These are phyloP conservation scores for Trypanosoma rangeli DNA, from an alignment of 208 protist genomes.

Conservation along the genomic window DNA sequence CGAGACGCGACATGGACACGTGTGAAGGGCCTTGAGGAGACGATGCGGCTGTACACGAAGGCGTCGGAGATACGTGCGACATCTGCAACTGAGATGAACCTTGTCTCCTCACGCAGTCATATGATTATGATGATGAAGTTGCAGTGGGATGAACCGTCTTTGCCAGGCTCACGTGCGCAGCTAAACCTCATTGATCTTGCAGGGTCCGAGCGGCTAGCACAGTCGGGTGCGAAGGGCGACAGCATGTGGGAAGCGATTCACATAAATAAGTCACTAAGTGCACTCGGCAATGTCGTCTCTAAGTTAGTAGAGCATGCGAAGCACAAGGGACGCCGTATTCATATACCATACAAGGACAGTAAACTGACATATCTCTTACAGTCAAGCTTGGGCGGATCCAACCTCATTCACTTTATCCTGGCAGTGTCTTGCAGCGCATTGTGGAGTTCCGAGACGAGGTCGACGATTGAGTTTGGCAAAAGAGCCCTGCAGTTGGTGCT, in stretches of 20 bases:
- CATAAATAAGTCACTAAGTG: slow-evolving; percentile 95
- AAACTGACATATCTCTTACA: slow-evolving; percentile 94
- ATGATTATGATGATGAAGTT: slow-evolving; percentile 90
- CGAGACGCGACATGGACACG: slow-evolving; percentile 77
- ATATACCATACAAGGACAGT: slow-evolving; percentile 93
- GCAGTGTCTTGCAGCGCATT: slow-evolving; percentile 74
- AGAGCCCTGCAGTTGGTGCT: slow-evolving; percentile 85
- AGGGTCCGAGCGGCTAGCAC: slow-evolving; percentile 85
- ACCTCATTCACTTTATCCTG: slow-evolving; percentile 89
- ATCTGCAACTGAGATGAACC: slow-evolving; percentile 89
- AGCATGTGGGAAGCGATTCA: slow-evolving; percentile 90
- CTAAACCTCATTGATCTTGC: slow-evolving; percentile 95
- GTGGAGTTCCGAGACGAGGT: slow-evolving; percentile 82
- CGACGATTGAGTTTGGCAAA: slow-evolving; percentile 92
- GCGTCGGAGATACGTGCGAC: slow-evolving; percentile 70
- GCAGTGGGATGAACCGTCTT: slow-evolving; percentile 88
- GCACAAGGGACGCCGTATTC: slow-evolving; percentile 65
- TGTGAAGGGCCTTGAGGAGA: slow-evolving; percentile 61
- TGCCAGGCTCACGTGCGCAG: slow-evolving; percentile 81
- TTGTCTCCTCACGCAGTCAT: slow-evolving; percentile 89
- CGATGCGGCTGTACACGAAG: slow-evolving; percentile 82
- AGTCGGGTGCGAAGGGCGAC: slow-evolving; percentile 87
- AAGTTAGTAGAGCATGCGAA: slow-evolving; percentile 90
- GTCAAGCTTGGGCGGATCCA: slow-evolving; percentile 85
- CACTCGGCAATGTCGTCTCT: slow-evolving; percentile 92